Percentiles rank a stretch among this genome's conserved stretches.
Conservation (phyloP, 2,329 filamentous ascomycete species). For the Myotisia sp. region DNA sequence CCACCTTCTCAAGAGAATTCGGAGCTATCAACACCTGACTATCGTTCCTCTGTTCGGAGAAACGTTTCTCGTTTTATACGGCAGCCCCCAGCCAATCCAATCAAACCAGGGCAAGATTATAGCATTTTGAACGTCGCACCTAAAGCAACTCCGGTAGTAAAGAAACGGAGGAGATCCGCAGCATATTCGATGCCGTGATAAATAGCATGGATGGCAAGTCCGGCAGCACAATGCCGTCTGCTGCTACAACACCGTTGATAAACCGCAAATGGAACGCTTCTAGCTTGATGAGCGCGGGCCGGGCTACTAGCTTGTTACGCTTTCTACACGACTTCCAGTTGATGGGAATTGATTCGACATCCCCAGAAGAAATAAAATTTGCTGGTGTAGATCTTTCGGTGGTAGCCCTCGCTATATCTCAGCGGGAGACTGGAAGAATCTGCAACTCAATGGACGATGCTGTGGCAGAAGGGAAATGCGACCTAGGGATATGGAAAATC, state of each 20-base stretch:
- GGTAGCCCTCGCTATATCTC: slow-evolving; percentile 12
- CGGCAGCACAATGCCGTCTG: no score
- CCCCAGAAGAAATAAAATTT: slow-evolving; percentile 2
- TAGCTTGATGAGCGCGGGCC: neutral
- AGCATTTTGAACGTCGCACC: no score
- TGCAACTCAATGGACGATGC: slow-evolving; percentile 19
- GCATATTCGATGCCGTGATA: slow-evolving; percentile 8
- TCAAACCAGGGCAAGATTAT: no score
- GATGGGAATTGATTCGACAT: slow-evolving; percentile 2
- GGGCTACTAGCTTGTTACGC: neutral
- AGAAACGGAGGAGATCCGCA: slow-evolving; percentile 4
- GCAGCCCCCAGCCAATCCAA: no score
- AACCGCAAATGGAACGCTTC: neutral
- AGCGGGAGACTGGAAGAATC: slow-evolving; percentile 21
- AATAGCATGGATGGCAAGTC: slow-evolving; percentile 1
- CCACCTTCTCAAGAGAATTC: neutral
- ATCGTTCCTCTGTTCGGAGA: no score
- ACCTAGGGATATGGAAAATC: slow-evolving; percentile 26
- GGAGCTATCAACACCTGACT: neutral
- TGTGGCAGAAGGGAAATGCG: slow-evolving; percentile 19
- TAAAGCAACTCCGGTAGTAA: neutral
- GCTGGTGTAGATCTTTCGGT: slow-evolving; percentile 8
- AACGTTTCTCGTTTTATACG: no score
- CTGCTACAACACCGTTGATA: neutral
- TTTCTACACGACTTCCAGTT: slow-evolving; percentile 2